A percentile compares a stretch with the other conserved stretches of the same genome.
Conservation (phyloP, 2,329 filamentous ascomycete species). For the Penicillium expansum region DNA sequence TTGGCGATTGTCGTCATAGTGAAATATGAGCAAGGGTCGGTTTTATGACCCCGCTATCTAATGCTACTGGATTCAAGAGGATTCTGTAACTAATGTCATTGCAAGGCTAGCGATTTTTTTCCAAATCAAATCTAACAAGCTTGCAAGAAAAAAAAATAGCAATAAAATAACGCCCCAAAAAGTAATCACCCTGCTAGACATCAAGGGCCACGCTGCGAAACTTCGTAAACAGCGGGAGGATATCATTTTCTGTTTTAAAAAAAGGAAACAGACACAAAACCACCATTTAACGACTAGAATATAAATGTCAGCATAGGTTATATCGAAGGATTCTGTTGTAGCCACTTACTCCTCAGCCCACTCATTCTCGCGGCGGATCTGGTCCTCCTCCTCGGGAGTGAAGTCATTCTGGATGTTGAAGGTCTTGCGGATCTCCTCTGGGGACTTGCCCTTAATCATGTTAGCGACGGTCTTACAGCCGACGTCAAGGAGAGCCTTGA, state of each 20-base stretch:
- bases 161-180: not conserved
- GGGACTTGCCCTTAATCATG: conserved; percentile 99
- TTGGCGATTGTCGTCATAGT: not conserved
- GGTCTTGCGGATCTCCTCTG: conserved; percentile 98
- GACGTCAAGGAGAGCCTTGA: conserved; percentile 95
- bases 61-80: not conserved
- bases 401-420: conserved; percentile 99
- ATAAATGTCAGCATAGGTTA: conserved; percentile 9
- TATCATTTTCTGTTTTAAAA: conserved; percentile 3
- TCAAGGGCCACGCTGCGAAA: not conserved
- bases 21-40: not conserved
- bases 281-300: conserved; percentile 51
- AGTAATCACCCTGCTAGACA: not conserved
- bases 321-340: not conserved
- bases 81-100: not conserved
- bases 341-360: conserved; percentile 73
- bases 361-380: conserved; percentile 89
- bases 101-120: not conserved
- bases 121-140: not conserved
- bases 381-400: conserved; percentile 97
- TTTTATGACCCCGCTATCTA: conserved; percentile 1
- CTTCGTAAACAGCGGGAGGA: not conserved
- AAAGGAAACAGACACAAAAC: not conserved
- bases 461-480: conserved; percentile 99
- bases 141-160: not conserved